Evolutionary conservation across 192 early-diverging fungal genomes (phyloP), one percentile per base, ranked within the genome.

Genomic region (Dimargaris cristalligena): DNA sequence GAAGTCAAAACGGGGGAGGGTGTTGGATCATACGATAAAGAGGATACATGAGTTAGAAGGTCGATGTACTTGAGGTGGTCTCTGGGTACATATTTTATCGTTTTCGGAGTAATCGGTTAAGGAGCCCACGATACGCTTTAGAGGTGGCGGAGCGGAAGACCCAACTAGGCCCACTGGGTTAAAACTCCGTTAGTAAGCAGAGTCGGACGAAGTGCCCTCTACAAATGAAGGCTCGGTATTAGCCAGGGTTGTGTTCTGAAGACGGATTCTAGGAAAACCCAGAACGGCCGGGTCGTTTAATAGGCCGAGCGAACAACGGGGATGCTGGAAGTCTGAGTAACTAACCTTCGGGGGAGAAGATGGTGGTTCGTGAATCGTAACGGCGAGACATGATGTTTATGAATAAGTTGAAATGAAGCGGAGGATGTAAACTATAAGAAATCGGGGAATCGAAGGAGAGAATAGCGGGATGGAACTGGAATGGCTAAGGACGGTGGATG

Each of bases 321-420:
- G 22, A 47, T 8, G 29, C 26, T 26, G 41, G 23, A 30, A 60
- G 9, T 11, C 0, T 23, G 29, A 2, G 30, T n/a, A 47, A 49
- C 49, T 50, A 80, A 93, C 94, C 94, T 78, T 96, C 95, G 58
- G 95, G 95, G 65, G 95, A 98, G 74, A 98, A 98, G 70, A 98
- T 96, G 35, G 95, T 98, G 50, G 95, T 98, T 67, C 92, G 85
- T 31, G 91, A 84, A 75, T 98, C 95, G 80, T 98, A 98, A 75
- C 95, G 79, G 70, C 95, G 80, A 31, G 95, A 87, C 92, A 95
- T 98, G 25, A 22, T 68, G 18, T 52, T 44, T 34, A 26, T 57
- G 6, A 26, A 23, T 46, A 61, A 38, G n/a, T n/a, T n/a, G n/a
- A n/a, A n/a, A n/a, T n/a, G n/a, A n/a, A n/a, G n/a, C n/a, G n/a